Evolutionary conservation across 2,329 filamentous ascomycete species (phyloP).

Genomic region (Cladosporium cucumerinum): DNA sequence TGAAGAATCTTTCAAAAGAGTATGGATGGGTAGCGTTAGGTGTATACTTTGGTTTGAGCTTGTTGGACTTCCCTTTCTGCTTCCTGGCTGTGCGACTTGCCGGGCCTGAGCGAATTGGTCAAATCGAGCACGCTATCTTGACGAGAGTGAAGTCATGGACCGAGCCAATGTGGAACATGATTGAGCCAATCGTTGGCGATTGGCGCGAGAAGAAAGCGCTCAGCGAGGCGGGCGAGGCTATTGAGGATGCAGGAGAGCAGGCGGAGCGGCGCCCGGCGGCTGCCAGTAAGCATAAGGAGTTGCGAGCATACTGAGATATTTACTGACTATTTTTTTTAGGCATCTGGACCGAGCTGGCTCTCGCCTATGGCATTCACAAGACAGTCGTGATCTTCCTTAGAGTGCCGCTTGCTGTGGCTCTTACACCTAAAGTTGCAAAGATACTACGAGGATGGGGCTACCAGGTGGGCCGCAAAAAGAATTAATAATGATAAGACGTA

Average conservation of each 20-base stretch:
- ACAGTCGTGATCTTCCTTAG: conserved; percentile 85
- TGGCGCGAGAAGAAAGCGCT: conserved; percentile 36
- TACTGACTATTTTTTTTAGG: conserved; percentile 51
- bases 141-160: conserved; percentile 1
- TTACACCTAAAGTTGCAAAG: conserved; percentile 94
- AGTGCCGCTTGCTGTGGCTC: conserved; percentile 85
- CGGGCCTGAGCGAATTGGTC: conserved; percentile 81
- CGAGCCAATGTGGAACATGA: conserved; percentile 7
- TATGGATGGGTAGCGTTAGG: conserved; percentile 93
- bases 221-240: conserved; percentile 42
- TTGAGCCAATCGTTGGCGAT: conserved; percentile 7
- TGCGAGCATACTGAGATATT: not conserved
- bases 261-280: conserved; percentile 17
- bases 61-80: conserved; percentile 91
- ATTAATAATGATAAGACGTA: not conserved
- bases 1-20: conserved; percentile 82
- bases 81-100: conserved; percentile 81
- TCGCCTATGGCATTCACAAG: conserved; percentile 97
- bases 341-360: conserved; percentile 78
- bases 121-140: conserved; percentile 66
- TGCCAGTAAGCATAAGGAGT: conserved; percentile 30
- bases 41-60: conserved; percentile 81
- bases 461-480: conserved; percentile 65
- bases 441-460: conserved; percentile 83
- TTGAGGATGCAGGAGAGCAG: conserved; percentile 22